These are phyloP conservation scores for Prunus mongolica DNA, from an alignment of 306 rosid genomes.

Conservation along the genomic window DNA sequence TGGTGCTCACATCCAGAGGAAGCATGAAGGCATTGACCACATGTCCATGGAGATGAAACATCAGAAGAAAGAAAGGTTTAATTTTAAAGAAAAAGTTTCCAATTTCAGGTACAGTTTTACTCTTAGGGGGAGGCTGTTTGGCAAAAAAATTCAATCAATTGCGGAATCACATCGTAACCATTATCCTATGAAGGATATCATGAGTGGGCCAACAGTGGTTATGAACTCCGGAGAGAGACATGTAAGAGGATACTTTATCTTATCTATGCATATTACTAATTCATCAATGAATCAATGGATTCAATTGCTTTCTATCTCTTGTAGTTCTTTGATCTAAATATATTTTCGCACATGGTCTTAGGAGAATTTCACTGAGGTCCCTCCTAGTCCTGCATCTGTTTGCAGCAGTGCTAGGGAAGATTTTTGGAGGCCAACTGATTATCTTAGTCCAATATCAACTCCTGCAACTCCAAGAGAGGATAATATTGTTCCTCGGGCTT, in stretches of 20 bases:
- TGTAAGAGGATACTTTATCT: conserved; percentile 43
- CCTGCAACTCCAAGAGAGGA: conserved; percentile 69
- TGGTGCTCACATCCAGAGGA: conserved; percentile 84
- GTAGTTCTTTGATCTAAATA: conserved; percentile 25
- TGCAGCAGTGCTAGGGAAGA: conserved; percentile 93
- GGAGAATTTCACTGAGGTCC: conserved; percentile 98
- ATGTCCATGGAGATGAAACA: conserved; percentile 40
- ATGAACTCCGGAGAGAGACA: conserved; percentile 62
- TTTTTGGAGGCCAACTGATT: conserved; percentile 64
- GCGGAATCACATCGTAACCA: conserved; percentile 43
- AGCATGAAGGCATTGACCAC: conserved; percentile 75
- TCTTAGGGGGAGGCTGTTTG: conserved; percentile 74
- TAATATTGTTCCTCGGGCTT: conserved; percentile 52
- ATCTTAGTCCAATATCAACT: conserved; percentile 74
- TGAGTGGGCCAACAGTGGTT: conserved; percentile 88
- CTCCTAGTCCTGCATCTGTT: conserved; percentile 98
- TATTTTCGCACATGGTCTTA: conserved; percentile 31
- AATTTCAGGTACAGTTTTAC: conserved; percentile 62
- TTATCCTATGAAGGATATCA: conserved; percentile 52
- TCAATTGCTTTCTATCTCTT: conserved; percentile 15
- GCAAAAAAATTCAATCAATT: conserved; percentile 63
- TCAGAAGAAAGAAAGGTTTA: conserved; percentile 72
- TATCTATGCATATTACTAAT: neutral
- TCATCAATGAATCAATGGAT: conserved; percentile 1
- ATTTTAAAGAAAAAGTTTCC: conserved; percentile 83